These are phyloP conservation scores for Pouteria campechiana DNA, from an alignment of 179 eudicot species.

Conservation along the genomic window DNA sequence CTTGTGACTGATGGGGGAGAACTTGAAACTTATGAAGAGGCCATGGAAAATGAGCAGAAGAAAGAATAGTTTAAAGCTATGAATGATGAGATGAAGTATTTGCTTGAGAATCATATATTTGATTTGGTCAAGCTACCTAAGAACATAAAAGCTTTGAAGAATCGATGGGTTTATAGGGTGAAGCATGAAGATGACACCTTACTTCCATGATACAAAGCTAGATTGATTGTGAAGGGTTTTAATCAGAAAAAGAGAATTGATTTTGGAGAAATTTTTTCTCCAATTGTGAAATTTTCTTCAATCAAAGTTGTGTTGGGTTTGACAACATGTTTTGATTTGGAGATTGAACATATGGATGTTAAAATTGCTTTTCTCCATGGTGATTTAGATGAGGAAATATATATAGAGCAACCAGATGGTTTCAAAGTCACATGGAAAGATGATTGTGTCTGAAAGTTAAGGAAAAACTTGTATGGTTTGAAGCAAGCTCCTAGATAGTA, in stretches of 20 bases:
- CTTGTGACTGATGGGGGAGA: slow-evolving; percentile 5
- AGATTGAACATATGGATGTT: slow-evolving; percentile 5
- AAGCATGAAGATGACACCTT: slow-evolving; percentile 2
- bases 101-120: slow-evolving; percentile 5
- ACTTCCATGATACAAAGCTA: slow-evolving; percentile 1
- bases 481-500: slow-evolving; percentile 1
- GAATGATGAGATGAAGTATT: slow-evolving; percentile 8
- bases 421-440: neutral
- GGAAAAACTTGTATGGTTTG: neutral
- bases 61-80: slow-evolving; percentile 5
- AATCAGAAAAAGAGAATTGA: slow-evolving; percentile 5
- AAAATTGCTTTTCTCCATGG: neutral
- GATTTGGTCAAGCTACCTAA: slow-evolving; percentile 10
- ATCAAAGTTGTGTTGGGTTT: neutral
- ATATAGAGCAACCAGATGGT: slow-evolving; percentile 1
- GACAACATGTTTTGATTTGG: slow-evolving; percentile 1
- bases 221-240: slow-evolving; percentile 1
- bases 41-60: slow-evolving; percentile 4
- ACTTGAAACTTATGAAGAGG: slow-evolving; percentile 4
- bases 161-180: slow-evolving; percentile 2
- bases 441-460: neutral
- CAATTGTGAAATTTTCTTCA: too few relatives aligned
- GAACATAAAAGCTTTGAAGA: slow-evolving; percentile 6
- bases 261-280: neutral
- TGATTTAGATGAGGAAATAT: slow-evolving; percentile 1